Base-by-base conservation (phyloP, 208 protist species). In the Leishmania braziliensis region DNA sequence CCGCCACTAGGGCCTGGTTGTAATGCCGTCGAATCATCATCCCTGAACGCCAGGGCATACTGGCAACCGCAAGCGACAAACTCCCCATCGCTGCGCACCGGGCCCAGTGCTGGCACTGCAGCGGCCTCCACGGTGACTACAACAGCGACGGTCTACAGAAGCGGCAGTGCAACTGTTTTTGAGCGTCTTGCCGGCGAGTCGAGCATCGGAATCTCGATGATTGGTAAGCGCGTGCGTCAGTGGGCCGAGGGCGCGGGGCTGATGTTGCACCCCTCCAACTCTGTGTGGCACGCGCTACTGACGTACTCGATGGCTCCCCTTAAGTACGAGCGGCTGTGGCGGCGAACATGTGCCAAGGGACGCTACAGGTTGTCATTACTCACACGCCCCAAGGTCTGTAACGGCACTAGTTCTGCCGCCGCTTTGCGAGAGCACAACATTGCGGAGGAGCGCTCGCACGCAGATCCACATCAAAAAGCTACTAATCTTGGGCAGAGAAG, bases 161-260 rank as follows among this genome's bases (percentile, higher is more conserved):
- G 76, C 46, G 26, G 60, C 33, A 33, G 76, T 9, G 63, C 48
- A 46, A 46, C 26, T 36, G 58, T 84, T 18, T 80, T 80, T 36
- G 75, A 80, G 16, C 68, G 76, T 12, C 76, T 84, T 14, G 75
- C 76, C 16, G 58, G 56, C 51, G 76, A 80, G 36, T 33, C 75
- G 43, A 10, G 51, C 33, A 60, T 39, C 29, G 77, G 80, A 62
- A 58, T 26, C 36, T 77, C 81, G n/a, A 76, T 70, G 36, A 53
- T 88, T 20, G 84, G 78, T 65, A 60, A 69, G 50, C 84, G 84
- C 26, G 60, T 88, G 0, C 79, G 81, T 6, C 75, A 82, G 39
- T 90, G 83, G 87, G 84, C 87, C 0, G 56, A 75, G 54, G 80
- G 74, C 5, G 84, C 84, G 23, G 84, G 79, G 20, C 58, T 90